Base-by-base conservation (phyloP, 306 rosid genomes). In the Casuarina cunninghamiana region DNA sequence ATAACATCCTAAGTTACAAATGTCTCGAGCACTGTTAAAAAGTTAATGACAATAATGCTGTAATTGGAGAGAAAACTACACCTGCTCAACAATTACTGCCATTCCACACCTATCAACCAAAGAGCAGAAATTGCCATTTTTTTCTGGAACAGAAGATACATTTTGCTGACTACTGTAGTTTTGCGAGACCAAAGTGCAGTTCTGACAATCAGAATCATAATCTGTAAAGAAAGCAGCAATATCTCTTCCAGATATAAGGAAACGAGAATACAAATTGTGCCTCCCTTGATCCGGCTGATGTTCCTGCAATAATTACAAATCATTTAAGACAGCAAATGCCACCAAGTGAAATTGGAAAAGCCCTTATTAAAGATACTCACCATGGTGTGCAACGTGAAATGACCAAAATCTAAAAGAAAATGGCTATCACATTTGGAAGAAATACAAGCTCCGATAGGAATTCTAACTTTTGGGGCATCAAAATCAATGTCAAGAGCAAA, bases 391-490 rank as follows among this genome's bases (percentile, higher is more conserved):
- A 95, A 80, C 4, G 91, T 95, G 81, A 95, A 95, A 80, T 95
- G 99, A 81, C 99, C 99, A 81, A 95, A 93, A 88, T 95, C 99
- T 89, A 95, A 86, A 76, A 91, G 88, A 74, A 95, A 95, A 88
- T 93, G 93, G 75, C 93, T 85, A 54, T 86, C 97, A 77, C 97
- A 91, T 87, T 81, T 81, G 62, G 83, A 88, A 69, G 97, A 88
- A 75, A 88, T 88, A 73, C 80, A 63, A 16, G 73, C 79, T 85
- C 92, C 86, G 86, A 95, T 87, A 73, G 99, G 99, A 83, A 95
- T 89, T 87, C 95, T 89, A 71, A 95, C 97, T 91, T 95, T 95
- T 43, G 99, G 99, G 71, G 99, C 99, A 85, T 93, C 99, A 58
- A 95, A 87, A 74, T 95, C 99, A 83, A 95, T 83, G 83, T 95